These are phyloP conservation scores for Linaria vulgaris DNA, from an alignment of 257 asterid species.

Conservation along the genomic window DNA sequence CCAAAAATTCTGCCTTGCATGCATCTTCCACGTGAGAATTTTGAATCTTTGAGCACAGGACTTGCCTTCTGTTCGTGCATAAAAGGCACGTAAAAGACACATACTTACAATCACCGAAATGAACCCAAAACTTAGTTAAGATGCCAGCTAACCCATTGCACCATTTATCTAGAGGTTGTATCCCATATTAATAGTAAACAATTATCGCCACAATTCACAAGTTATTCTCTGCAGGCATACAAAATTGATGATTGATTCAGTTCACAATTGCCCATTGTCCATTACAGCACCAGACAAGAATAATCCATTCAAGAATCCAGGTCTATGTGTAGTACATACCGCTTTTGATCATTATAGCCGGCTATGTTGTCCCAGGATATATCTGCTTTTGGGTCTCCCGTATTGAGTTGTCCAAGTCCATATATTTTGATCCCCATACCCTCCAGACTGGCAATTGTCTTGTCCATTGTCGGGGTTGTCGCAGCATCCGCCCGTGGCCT, in stretches of 20 bases:
- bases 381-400: constrained; percentile 43
- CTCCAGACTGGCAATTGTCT: constrained; percentile 65
- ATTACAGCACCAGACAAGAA: constrained; percentile 19
- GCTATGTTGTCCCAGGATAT: constrained; percentile 95
- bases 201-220: not conserved
- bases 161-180: not conserved
- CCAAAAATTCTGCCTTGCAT: not conserved
- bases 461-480: constrained; percentile 42
- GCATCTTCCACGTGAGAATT: constrained; percentile 18
- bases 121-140: not conserved
- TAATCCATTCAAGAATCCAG: constrained; percentile 21
- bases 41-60: not conserved
- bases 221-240: constrained; percentile 3
- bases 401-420: constrained; percentile 56
- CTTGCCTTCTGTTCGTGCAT: not conserved
- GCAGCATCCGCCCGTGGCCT: constrained; percentile 47
- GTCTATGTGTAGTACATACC: constrained; percentile 39
- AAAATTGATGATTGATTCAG: constrained; percentile 6
- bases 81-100: constrained; percentile 7
- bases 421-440: constrained; percentile 84
- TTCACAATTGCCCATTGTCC: constrained; percentile 8
- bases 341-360: constrained; percentile 80
- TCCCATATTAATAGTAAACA: not conserved
- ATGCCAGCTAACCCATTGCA: constrained; percentile 4
- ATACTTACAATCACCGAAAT: constrained; percentile 8